Base-by-base conservation (phyloP, 306 rosid species). In the Echinosophora koreensis region DNA sequence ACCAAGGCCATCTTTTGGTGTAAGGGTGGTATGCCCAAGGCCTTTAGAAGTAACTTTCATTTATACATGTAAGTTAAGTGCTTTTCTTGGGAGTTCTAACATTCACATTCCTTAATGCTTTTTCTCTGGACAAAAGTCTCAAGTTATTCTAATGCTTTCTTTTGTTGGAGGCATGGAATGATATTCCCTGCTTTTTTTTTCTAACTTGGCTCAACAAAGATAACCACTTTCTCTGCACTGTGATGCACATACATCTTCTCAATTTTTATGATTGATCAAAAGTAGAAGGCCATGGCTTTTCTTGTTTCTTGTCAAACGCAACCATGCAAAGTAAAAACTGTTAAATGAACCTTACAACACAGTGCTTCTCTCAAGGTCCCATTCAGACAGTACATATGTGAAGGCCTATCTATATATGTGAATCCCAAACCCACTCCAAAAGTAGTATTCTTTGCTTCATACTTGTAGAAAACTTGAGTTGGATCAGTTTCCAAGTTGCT, bases 101-200 rank as follows among this genome's bases (percentile, higher is more conserved):
- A 77, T 82, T 82, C 76, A 49, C 77, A 71, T 84, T 79, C 60
- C 82, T 77, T 86, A 74, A 69, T 84, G 87, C 89, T 77, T 87
- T 87, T 82, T 82, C 61, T 74, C n/a, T 38, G 11, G 75, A 58
- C 86, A 70, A 66, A 74, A 77, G 84, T 66, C 15, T 27, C 86
- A 88, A 77, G 83, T 87, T 80, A 86, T 86, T 71, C 86, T 8
- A 78, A 85, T 92, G 85, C 97, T 87, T 89, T 88, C 96, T 81
- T 86, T 61, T 56, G 77, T 8, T 32, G 77, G 85, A 77, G 77
- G 85, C 50, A 79, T 58, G 83, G 77, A 75, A 81, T 77, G 74
- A 71, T 81, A 87, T 88, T 90, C 92, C 64, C 59, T 52, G 6
- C 27, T 3, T 73, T 57, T 22, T 22, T 22, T 22, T 22, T 85